phyloP scores from a whole-genome alignment of 208 protist species.

The Herpetomonas muscarum region DNA sequence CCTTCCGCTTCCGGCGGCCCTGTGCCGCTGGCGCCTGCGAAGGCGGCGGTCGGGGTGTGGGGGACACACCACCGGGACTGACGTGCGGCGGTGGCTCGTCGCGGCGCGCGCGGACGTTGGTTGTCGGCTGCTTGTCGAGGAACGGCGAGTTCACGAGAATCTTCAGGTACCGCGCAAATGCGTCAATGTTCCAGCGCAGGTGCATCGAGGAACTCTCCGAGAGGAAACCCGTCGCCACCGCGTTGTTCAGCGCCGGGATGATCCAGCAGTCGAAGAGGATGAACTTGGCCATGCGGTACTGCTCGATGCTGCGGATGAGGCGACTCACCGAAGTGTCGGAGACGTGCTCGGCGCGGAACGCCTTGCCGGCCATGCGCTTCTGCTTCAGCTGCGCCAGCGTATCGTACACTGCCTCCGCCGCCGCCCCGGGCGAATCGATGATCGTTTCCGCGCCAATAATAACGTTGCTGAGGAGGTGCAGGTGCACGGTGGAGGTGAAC shows the following conservation, averaged over 20 bases:
- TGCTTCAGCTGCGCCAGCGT: conserved; percentile 39
- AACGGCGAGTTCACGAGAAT: conserved; percentile 79
- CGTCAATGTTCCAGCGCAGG: conserved; percentile 85
- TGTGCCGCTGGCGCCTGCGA: background rate
- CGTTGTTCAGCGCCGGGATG: conserved; percentile 76
- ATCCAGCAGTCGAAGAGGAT: conserved; percentile 89
- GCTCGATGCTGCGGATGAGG: conserved; percentile 69
- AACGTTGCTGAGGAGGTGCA: conserved; percentile 62
- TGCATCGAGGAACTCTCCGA: conserved; percentile 60
- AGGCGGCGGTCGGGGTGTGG: background rate
- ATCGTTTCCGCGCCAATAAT: conserved; percentile 8
- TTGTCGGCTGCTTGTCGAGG: conserved; percentile 31
- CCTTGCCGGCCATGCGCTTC: conserved; percentile 33
- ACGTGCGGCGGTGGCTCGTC: too few relatives aligned
- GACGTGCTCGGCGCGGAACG: conserved; percentile 17
- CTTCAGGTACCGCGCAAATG: conserved; percentile 86
- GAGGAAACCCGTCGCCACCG: conserved; percentile 57
- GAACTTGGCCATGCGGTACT: conserved; percentile 75
- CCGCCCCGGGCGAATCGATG: conserved; percentile 11
- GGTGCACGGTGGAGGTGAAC: conserved; percentile 71
- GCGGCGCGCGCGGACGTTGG: too few relatives aligned
- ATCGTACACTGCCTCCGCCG: conserved; percentile 21
- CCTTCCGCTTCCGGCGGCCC: conserved; percentile 2
- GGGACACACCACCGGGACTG: too few relatives aligned
- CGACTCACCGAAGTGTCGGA: conserved; percentile 23